Percentiles rank a stretch among this genome's conserved stretches.
Conservation (phyloP, 257 asterid genomes). For the Salvia splendens region DNA sequence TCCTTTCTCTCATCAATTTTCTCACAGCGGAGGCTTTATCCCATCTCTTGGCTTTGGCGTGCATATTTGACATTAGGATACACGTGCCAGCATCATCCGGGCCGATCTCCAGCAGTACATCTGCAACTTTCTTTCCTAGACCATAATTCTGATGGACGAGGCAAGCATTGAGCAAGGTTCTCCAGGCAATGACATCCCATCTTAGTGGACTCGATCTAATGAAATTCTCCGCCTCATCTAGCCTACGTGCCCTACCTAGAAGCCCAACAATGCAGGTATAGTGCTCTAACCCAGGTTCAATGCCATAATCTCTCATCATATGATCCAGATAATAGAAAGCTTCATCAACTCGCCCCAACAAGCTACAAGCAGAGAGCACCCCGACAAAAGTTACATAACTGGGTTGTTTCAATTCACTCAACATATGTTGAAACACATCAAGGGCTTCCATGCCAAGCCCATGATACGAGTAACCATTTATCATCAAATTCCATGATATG, state of each 20-base stretch:
- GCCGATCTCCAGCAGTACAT: slow-evolving; percentile 49
- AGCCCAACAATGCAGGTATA: slow-evolving; percentile 78
- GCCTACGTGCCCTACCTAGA: slow-evolving; percentile 66
- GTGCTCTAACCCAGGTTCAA: slow-evolving; percentile 84
- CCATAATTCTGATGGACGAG: slow-evolving; percentile 59
- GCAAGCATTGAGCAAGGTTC: slow-evolving; percentile 86
- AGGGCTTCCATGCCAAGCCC: slow-evolving; percentile 77
- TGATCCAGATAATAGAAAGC: slow-evolving; percentile 66
- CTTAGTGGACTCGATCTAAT: slow-evolving; percentile 53
- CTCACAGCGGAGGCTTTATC: slow-evolving; percentile 59
- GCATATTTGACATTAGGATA: slow-evolving; percentile 71
- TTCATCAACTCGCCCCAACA: slow-evolving; percentile 62
- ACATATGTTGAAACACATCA: slow-evolving; percentile 56
- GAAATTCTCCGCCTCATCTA: slow-evolving; percentile 70
- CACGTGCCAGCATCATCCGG: slow-evolving; percentile 76
- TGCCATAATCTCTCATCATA: slow-evolving; percentile 52
- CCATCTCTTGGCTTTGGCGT: slow-evolving; percentile 80
- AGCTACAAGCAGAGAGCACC: slow-evolving; percentile 79
- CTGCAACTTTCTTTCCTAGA: slow-evolving; percentile 64
- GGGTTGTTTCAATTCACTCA: slow-evolving; percentile 52
- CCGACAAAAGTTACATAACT: slow-evolving; percentile 73
- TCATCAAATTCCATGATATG: slow-evolving; percentile 76
- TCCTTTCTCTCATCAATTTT: slow-evolving; percentile 59
- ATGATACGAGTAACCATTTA: slow-evolving; percentile 68
- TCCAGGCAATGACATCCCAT: slow-evolving; percentile 81